Evolutionary conservation across 257 asterid species (phyloP).

Genomic region (Rauvolfia tetraphylla): DNA sequence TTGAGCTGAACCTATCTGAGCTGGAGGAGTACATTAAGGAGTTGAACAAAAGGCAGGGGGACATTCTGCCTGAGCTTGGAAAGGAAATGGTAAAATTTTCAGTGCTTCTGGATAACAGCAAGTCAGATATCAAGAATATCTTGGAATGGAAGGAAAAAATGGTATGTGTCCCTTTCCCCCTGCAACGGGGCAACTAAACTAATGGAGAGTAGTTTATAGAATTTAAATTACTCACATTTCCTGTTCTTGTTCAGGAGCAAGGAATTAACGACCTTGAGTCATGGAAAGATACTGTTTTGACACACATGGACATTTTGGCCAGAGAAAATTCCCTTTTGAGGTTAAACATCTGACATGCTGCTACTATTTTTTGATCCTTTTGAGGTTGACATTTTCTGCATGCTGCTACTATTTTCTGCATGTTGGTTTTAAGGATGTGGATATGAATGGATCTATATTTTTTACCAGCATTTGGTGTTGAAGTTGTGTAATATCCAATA

Average conservation of each 20-base stretch:
- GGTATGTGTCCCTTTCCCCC: constrained; percentile 33
- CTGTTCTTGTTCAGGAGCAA: constrained; percentile 47
- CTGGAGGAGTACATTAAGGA: constrained; percentile 88
- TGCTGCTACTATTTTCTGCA: neutral
- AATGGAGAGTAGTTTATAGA: neutral
- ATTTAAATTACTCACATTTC: constrained; percentile 17
- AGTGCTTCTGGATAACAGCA: constrained; percentile 59
- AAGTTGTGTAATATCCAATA: neutral
- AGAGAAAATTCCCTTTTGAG: constrained; percentile 69
- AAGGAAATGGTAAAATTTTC: constrained; percentile 57
- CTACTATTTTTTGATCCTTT: too few relatives aligned
- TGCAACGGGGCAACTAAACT: constrained; percentile 3
- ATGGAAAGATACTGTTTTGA: constrained; percentile 54
- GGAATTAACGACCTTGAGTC: constrained; percentile 60
- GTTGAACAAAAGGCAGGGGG: constrained; percentile 64
- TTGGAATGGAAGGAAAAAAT: constrained; percentile 67
- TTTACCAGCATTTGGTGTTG: neutral
- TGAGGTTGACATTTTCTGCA: too few relatives aligned
- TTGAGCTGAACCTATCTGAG: constrained; percentile 69
- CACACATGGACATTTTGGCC: constrained; percentile 55
- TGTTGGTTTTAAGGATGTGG: neutral
- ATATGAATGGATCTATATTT: neutral
- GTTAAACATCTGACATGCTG: constrained; percentile 39
- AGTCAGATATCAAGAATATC: constrained; percentile 64
- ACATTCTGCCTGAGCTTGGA: constrained; percentile 71